These are phyloP conservation scores for Boletus semigastroideus DNA, from an alignment of 1,284 basidiomycete species.

Conservation along the genomic window DNA sequence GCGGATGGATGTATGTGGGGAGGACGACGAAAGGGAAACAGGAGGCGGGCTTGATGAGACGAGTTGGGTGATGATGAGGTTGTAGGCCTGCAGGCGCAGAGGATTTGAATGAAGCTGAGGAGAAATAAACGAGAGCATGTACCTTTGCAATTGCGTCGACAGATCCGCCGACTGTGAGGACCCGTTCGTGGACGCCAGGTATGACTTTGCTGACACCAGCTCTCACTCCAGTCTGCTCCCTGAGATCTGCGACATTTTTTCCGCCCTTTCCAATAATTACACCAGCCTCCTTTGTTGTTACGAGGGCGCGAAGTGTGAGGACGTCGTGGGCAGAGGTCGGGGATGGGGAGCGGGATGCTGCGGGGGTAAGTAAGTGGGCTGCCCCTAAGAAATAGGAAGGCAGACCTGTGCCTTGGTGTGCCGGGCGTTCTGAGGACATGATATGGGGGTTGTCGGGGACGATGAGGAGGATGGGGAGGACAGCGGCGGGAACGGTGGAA, in stretches of 20 bases:
- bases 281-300: conserved; percentile 95
- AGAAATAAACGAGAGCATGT: conserved; percentile 19
- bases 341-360: conserved; percentile 69
- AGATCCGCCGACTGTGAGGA: conserved; percentile 90
- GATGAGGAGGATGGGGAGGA: conserved; percentile 31
- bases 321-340: conserved; percentile 55
- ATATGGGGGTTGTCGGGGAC: conserved; percentile 31
- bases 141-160: conserved; percentile 92
- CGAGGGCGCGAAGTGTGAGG: conserved; percentile 89
- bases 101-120: conserved; percentile 1
- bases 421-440: conserved; percentile 65
- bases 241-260: conserved; percentile 95
- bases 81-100: conserved; percentile 71
- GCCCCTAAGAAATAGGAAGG: conserved; percentile 17
- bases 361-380: conserved; percentile 32
- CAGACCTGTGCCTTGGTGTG: conserved; percentile 52
- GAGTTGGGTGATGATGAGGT: conserved; percentile 92
- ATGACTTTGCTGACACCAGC: conserved; percentile 99
- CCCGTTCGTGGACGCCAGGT: conserved; percentile 94
- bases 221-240: conserved; percentile 94
- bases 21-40: conserved; percentile 57
- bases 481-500: conserved; percentile 19
- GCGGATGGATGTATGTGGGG: conserved; percentile 86
- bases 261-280: conserved; percentile 97
- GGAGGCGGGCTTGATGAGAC: conserved; percentile 75